phyloP scores from a whole-genome alignment of 805 yeast genomes.

The Monosporozyma servazzii region DNA sequence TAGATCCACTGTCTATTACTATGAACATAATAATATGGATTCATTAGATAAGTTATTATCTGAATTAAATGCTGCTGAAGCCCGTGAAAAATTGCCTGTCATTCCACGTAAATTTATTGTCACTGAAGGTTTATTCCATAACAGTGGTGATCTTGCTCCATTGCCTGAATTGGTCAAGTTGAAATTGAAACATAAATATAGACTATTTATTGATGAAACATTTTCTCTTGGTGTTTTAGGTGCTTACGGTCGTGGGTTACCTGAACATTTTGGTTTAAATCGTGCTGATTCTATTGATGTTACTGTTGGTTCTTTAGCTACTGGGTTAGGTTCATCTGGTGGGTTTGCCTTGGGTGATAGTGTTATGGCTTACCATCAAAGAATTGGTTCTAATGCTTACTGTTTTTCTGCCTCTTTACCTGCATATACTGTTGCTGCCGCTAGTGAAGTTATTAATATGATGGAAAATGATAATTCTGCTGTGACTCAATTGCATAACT shows the following conservation, averaged over 20 bases:
- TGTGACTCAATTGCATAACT: slow-evolving; percentile 31
- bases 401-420: slow-evolving; percentile 94
- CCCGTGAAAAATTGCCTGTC: slow-evolving; percentile 49
- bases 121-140: slow-evolving; percentile 82
- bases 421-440: slow-evolving; percentile 71
- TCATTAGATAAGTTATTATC: slow-evolving; percentile 63
- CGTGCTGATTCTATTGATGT: slow-evolving; percentile 65
- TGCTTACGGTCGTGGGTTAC: slow-evolving; percentile 70
- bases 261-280: slow-evolving; percentile 62
- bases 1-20: slow-evolving; percentile 67
- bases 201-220: slow-evolving; percentile 82
- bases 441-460: slow-evolving; percentile 43
- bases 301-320: slow-evolving; percentile 80
- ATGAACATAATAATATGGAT: slow-evolving; percentile 80
- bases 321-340: slow-evolving; percentile 76
- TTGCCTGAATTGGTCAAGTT: slow-evolving; percentile 60
- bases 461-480: slow-evolving; percentile 36
- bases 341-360: slow-evolving; percentile 85
- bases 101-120: slow-evolving; percentile 84
- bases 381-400: slow-evolving; percentile 81
- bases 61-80: slow-evolving; percentile 50
- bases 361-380: slow-evolving; percentile 84
- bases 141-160: slow-evolving; percentile 70
- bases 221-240: slow-evolving; percentile 84
- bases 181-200: slow-evolving; percentile 72